Evolutionary conservation across 2,329 filamentous ascomycete species (phyloP).

Genomic region (Graphiopsis chlorocephala): DNA sequence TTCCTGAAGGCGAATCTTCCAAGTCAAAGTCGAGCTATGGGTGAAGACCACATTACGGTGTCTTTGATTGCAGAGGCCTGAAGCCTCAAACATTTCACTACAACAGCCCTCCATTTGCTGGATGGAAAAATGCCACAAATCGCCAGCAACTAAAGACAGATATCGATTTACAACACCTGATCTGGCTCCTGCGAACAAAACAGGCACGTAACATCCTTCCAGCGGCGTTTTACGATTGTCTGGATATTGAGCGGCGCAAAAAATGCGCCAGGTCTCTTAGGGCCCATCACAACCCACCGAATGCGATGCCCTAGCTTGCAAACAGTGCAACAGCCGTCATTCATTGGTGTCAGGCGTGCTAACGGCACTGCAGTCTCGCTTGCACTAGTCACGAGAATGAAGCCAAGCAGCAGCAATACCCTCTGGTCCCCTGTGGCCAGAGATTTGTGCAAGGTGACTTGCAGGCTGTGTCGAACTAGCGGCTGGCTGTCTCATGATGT

Average conservation of each 20-base stretch:
- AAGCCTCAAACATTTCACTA: not conserved
- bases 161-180: too few species aligned
- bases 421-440: not conserved
- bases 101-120: not conserved
- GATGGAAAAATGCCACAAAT: too few species aligned
- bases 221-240: not conserved
- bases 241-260: not conserved
- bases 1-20: slow-evolving; percentile 4
- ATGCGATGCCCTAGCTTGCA: not conserved
- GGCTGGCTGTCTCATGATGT: not conserved
- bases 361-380: not conserved
- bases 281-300: not conserved
- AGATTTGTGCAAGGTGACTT: not conserved
- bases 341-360: not conserved
- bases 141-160: too few species aligned
- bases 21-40: slow-evolving; percentile 12
- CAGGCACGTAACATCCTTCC: not conserved
- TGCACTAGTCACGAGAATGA: not conserved
- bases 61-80: not conserved
- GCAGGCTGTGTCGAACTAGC: too few species aligned
- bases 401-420: not conserved
- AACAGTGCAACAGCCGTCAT: not conserved
- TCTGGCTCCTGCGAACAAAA: not conserved
- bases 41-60: not conserved
- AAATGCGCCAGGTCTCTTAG: not conserved